A percentile compares a stretch with the other conserved stretches of the same genome.
phyloP scores from a whole-genome alignment of 2,329 filamentous ascomycete species.

The Stagonosporopsis vannaccii region DNA sequence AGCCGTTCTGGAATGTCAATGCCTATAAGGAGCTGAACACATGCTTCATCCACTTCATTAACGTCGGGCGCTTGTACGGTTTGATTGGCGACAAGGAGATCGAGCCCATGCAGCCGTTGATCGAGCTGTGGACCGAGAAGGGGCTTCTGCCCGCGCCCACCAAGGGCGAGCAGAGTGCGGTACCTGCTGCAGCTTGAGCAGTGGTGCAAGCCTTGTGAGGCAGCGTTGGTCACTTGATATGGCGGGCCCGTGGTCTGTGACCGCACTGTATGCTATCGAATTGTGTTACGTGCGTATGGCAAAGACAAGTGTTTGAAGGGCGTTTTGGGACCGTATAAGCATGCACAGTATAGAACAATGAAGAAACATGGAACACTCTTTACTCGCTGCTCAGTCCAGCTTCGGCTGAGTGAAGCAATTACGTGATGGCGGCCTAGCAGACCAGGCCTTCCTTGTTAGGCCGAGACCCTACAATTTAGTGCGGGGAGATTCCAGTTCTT shows the following conservation, averaged over 20 bases:
- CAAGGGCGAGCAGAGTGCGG: slow-evolving; percentile 28
- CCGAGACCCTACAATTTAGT: slow-evolving; percentile 6
- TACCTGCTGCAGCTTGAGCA: slow-evolving; percentile 23
- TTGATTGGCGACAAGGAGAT: slow-evolving; percentile 87
- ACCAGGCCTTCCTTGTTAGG: slow-evolving; percentile 8
- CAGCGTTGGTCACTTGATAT: slow-evolving; percentile 19
- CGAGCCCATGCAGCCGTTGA: slow-evolving; percentile 93
- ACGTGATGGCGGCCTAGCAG: slow-evolving; percentile 7
- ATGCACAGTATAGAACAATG: slow-evolving; percentile 19
- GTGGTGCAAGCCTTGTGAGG: background rate
- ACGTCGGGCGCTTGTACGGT: slow-evolving; percentile 75
- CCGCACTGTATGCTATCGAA: slow-evolving; percentile 1
- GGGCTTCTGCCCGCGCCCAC: slow-evolving; percentile 73
- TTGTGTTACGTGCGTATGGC: background rate
- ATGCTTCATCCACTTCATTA: slow-evolving; percentile 62
- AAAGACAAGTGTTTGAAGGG: slow-evolving; percentile 1
- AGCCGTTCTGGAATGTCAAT: slow-evolving; percentile 58
- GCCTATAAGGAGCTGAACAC: slow-evolving; percentile 61
- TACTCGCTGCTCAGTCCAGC: background rate
- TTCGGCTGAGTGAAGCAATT: background rate
- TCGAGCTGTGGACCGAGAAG: slow-evolving; percentile 90
- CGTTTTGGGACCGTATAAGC: slow-evolving; percentile 11
- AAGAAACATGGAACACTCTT: slow-evolving; percentile 15
- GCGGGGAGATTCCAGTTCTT: slow-evolving; percentile 4
- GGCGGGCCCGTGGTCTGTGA: slow-evolving; percentile 9